Evolutionary conservation across 2,329 filamentous ascomycete genomes (phyloP).

Genomic region (Arthrobotrys conoides): DNA sequence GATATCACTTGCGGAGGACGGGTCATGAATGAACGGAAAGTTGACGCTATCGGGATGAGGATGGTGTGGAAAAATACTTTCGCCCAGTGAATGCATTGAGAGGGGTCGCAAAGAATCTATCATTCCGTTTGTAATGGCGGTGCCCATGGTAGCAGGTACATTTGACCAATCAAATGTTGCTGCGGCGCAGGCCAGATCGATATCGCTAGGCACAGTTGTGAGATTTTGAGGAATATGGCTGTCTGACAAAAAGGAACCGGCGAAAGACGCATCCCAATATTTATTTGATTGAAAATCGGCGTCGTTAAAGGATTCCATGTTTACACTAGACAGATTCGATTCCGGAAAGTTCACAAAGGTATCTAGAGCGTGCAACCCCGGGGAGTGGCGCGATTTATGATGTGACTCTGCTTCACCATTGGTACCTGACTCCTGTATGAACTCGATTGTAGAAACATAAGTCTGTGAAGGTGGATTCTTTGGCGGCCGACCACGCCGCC

Average conservation of each 20-base stretch:
- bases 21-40: conserved; percentile 54
- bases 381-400: conserved; percentile 28
- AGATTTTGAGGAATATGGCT: conserved; percentile 31
- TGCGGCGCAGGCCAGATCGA: conserved; percentile 45
- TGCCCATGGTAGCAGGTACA: conserved; percentile 30
- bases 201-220: conserved; percentile 41
- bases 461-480: conserved; percentile 41
- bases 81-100: conserved; percentile 48
- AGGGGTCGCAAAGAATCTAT: conserved; percentile 49
- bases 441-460: conserved; percentile 47
- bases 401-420: conserved; percentile 9
- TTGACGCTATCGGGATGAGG: conserved; percentile 43
- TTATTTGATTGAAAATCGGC: conserved; percentile 48
- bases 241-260: conserved; percentile 42
- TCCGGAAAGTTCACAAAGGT: conserved; percentile 44
- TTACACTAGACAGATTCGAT: conserved; percentile 23
- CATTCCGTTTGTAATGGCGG: conserved; percentile 15
- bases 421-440: conserved; percentile 42
- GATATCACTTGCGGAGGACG: conserved; percentile 52
- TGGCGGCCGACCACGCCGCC: conserved; percentile 50
- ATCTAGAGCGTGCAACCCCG: conserved; percentile 32
- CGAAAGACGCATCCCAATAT: conserved; percentile 54
- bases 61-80: conserved; percentile 48
- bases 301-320: conserved; percentile 43
- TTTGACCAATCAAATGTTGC: conserved; percentile 55